Conservation (phyloP, 495 filamentous ascomycete species). For the Xylaria acuta region DNA sequence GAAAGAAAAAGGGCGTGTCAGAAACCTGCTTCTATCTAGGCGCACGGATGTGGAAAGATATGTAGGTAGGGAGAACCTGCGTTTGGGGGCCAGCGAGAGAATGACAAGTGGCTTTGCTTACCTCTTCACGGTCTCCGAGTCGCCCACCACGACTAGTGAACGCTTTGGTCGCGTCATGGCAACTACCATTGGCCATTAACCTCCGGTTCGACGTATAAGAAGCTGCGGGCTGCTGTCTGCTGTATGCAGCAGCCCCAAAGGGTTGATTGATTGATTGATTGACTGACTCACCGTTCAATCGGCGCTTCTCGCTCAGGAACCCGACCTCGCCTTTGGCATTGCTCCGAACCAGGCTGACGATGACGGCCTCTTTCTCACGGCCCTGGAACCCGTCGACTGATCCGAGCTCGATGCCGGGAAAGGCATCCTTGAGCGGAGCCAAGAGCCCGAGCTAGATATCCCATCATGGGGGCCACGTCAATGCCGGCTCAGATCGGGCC, state of each 20-base stretch:
- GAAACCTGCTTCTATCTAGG: slow-evolving; percentile 11
- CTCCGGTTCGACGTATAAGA: not conserved
- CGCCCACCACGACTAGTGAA: slow-evolving; percentile 88
- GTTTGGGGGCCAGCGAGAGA: slow-evolving; percentile 14
- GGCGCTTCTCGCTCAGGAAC: slow-evolving; percentile 90
- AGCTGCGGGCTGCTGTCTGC: not conserved
- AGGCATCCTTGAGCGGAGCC: slow-evolving; percentile 77
- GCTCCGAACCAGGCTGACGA: slow-evolving; percentile 89
- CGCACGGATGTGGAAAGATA: slow-evolving; percentile 24
- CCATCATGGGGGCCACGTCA: slow-evolving; percentile 18
- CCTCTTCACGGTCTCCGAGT: slow-evolving; percentile 88
- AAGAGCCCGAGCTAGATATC: slow-evolving; percentile 69
- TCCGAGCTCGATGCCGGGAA: slow-evolving; percentile 85
- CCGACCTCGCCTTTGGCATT: slow-evolving; percentile 87
- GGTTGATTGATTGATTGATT: slow-evolving; percentile 15
- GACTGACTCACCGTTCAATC: slow-evolving; percentile 78
- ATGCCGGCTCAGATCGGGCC: not conserved
- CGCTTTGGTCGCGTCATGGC: slow-evolving; percentile 95
- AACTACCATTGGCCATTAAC: slow-evolving; percentile 51
- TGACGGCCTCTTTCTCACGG: slow-evolving; percentile 93
- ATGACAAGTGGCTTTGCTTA: slow-evolving; percentile 51
- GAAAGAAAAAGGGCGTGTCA: slow-evolving; percentile 1
- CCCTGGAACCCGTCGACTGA: slow-evolving; percentile 98
- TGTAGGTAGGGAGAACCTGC: not conserved
- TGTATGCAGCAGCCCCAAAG: slow-evolving; percentile 5